Evolutionary conservation across 208 protist genomes (phyloP), one percentile per base, ranked within the genome.

Genomic region (Acanthamoeba rhysodes): DNA sequence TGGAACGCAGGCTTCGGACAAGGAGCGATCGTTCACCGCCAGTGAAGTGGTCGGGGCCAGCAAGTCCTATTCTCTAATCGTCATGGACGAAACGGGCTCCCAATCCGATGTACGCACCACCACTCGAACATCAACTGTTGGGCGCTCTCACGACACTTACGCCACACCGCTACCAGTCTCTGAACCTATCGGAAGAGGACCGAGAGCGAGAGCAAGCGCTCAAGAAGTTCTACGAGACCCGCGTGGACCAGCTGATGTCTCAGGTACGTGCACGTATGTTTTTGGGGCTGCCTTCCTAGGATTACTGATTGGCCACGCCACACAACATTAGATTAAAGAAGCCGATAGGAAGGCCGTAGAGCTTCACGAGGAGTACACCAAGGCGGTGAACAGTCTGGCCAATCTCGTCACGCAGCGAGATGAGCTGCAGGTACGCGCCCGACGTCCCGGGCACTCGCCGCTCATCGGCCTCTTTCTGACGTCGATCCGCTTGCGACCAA

Each of bases 221-320:
- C 20, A 90, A 90, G 84, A 59, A 90, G 84, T 90, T 90, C 55
- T 90, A 90, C 84, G 84, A 90, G 57, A 68, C 45, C 16, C 48
- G 57, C n/a, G 84, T 70, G 32, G 34, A 90, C 14, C 84, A 90
- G 34, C 57, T 90, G 32, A 70, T 90, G 57, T 62, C 84, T 0
- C 84, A 90, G 5, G 84, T 90, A 27, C 20, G 6, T 24, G 1
- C 27, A 8, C 10, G 12, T 7, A 53, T 88, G 48, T 2, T 62
- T 48, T 34, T 32, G 2, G 14, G 29, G 18, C 53, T 85, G 41
- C 3, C 76, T 85, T 6, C 22, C 72, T 45, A 50, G 32, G 27
- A n/a, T 27, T 14, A 24, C 62, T 70, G 4, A 32, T 70, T 12
- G 18, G 1, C 22, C 27, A 57, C 27, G 20, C 41, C 55, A 24